phyloP scores from a whole-genome alignment of 805 yeast genomes.

The Nakazawaea ambrosiae region DNA sequence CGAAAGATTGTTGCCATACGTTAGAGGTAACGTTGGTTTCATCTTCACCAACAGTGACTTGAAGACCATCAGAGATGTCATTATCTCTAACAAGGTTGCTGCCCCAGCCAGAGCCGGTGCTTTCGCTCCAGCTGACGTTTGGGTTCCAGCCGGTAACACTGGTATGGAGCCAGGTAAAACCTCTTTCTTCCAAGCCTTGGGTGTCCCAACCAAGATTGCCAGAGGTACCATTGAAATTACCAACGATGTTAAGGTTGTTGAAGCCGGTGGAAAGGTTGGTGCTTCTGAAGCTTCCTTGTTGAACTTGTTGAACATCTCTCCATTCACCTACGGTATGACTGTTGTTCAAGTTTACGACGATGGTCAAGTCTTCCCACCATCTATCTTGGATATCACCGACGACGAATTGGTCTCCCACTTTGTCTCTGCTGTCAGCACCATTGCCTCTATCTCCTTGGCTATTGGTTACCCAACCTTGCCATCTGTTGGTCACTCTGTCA shows the following conservation, averaged over 20 bases:
- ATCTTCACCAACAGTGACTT: conserved; percentile 97
- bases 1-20: conserved; percentile 90
- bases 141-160: conserved; percentile 98
- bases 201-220: conserved; percentile 99
- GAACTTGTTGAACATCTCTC: conserved; percentile 99
- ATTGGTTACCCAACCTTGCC: conserved; percentile 99
- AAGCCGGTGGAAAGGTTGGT: conserved; percentile 85
- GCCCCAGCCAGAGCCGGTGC: conserved; percentile 99
- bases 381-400: conserved; percentile 97
- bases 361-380: conserved; percentile 96
- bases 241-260: conserved; percentile 93
- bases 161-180: conserved; percentile 99
- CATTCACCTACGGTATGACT: conserved; percentile 98
- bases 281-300: conserved; percentile 98
- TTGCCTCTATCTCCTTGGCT: conserved; percentile 96
- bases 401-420: conserved; percentile 92
- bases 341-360: conserved; percentile 96
- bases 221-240: conserved; percentile 99
- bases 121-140: conserved; percentile 95
- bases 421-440: conserved; percentile 84
- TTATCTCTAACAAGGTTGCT: conserved; percentile 91
- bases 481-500: conserved; percentile 97
- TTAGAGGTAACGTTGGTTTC: conserved; percentile 99
- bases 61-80: conserved; percentile 83
- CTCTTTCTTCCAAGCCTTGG: conserved; percentile 99